Conservation (phyloP, 176 grass and related monocot species). For the Echinochloa phyllopogon region DNA sequence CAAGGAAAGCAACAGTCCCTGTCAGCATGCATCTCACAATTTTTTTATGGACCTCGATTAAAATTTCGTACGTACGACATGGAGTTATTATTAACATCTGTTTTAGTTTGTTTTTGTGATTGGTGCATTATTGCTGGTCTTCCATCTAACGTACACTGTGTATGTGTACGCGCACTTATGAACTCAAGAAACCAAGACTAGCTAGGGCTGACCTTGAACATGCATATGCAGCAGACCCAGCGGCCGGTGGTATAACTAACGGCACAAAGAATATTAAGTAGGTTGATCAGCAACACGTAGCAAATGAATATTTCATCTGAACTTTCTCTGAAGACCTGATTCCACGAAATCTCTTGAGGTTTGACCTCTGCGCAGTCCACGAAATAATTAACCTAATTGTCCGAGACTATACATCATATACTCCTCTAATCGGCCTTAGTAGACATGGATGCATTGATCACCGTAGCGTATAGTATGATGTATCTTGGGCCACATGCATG, state of each 20-base stretch:
- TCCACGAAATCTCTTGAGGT: not conserved
- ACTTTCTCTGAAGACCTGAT: slow-evolving; percentile 35
- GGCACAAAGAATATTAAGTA: slow-evolving; percentile 22
- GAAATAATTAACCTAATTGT: not conserved
- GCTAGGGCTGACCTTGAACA: slow-evolving; percentile 43
- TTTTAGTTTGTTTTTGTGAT: not conserved
- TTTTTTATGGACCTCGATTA: not conserved
- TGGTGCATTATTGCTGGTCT: not conserved
- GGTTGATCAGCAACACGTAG: not conserved
- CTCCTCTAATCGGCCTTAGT: not conserved
- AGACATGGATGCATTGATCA: not conserved
- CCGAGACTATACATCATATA: not conserved
- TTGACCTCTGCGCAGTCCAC: slow-evolving; percentile 35
- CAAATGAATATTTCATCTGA: slow-evolving; percentile 26
- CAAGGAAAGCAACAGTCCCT: slow-evolving; percentile 19
- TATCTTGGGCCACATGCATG: slow-evolving; percentile 28
- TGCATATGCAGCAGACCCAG: not conserved
- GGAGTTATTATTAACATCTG: not conserved
- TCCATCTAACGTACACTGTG: slow-evolving; percentile 14
- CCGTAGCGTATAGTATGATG: too few relatives aligned
- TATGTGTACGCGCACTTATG: slow-evolving; percentile 35
- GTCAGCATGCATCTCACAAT: not conserved
- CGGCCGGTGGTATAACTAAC: not conserved
- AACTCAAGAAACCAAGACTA: slow-evolving; percentile 53
- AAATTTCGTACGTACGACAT: not conserved